phyloP scores from a whole-genome alignment of 345 rosid genomes.

The Hypericum androsaemum region DNA sequence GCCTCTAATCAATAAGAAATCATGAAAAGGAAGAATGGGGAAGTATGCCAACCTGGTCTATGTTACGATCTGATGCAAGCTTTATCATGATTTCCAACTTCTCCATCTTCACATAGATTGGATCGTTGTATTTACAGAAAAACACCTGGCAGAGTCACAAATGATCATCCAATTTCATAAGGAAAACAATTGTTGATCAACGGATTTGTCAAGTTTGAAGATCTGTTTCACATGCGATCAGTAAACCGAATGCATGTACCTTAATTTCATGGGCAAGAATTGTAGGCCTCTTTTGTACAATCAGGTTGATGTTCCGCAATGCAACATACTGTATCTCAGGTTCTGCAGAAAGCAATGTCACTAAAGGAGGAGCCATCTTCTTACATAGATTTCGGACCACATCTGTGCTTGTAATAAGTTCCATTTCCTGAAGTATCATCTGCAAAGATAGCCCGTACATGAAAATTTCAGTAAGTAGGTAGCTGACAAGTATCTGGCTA shows the following conservation, averaged over 20 bases:
- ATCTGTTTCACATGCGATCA: not conserved
- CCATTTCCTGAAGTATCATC: conserved; percentile 99
- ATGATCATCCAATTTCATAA: not conserved
- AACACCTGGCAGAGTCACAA: conserved; percentile 76
- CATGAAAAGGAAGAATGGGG: conserved; percentile 1
- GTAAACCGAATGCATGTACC: conserved; percentile 34
- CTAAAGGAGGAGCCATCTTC: conserved; percentile 99
- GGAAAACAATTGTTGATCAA: too few relatives aligned
- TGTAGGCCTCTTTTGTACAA: conserved; percentile 89
- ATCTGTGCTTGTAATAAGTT: conserved; percentile 88
- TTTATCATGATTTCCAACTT: conserved; percentile 98
- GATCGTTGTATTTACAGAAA: conserved; percentile 99
- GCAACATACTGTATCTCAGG: conserved; percentile 99
- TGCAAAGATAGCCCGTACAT: conserved; percentile 20
- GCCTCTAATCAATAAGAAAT: not conserved
- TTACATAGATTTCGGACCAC: conserved; percentile 98
- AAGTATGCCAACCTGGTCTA: conserved; percentile 67
- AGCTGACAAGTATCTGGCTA: conserved; percentile 12
- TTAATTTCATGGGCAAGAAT: conserved; percentile 99
- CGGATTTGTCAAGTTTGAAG: too few relatives aligned
- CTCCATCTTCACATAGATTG: conserved; percentile 99
- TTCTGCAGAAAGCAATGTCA: conserved; percentile 94
- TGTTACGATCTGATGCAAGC: conserved; percentile 97
- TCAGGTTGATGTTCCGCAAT: conserved; percentile 89
- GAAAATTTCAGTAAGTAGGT: conserved; percentile 11